Percentiles rank a stretch among this genome's conserved stretches.
These are phyloP conservation scores for Calonectria hongkongensis DNA, from an alignment of 2,329 filamentous ascomycete species.

Conservation along the genomic window DNA sequence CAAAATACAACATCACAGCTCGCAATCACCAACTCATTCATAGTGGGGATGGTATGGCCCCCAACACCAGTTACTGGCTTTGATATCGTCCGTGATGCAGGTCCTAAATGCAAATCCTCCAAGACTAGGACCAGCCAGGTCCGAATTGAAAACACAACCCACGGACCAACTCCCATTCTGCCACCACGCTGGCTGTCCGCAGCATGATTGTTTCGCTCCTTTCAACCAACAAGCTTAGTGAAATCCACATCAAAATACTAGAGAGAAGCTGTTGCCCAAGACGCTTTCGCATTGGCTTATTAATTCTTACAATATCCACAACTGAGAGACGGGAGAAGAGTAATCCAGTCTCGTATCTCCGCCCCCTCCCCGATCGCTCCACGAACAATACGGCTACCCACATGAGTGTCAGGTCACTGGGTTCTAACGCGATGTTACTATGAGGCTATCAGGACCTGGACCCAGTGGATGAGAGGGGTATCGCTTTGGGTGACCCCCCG, in stretches of 20 bases:
- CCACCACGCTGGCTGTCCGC: background rate
- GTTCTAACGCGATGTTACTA: constrained; percentile 34
- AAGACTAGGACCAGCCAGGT: constrained; percentile 5
- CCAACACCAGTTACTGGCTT: background rate
- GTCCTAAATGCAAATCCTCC: constrained; percentile 49
- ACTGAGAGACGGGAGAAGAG: background rate
- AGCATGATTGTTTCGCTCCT: background rate
- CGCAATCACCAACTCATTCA: background rate
- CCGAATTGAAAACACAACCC: background rate
- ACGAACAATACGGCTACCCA: constrained; percentile 49
- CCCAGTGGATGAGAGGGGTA: constrained; percentile 24
- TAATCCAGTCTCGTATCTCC: constrained; percentile 6
- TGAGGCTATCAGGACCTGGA: constrained; percentile 22
- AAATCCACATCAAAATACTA: background rate
- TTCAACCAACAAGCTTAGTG: background rate
- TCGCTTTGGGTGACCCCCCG: constrained; percentile 18
- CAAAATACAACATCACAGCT: constrained; percentile 5
- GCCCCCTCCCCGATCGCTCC: constrained; percentile 12
- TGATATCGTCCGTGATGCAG: constrained; percentile 49
- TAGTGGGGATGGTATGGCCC: background rate
- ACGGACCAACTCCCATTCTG: background rate
- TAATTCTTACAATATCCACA: background rate
- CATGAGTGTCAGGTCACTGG: constrained; percentile 54
- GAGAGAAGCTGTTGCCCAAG: no score
- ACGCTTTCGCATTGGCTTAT: no score